Conservation (phyloP, 2,329 filamentous ascomycete genomes). For the Hypocrella siamensis region DNA sequence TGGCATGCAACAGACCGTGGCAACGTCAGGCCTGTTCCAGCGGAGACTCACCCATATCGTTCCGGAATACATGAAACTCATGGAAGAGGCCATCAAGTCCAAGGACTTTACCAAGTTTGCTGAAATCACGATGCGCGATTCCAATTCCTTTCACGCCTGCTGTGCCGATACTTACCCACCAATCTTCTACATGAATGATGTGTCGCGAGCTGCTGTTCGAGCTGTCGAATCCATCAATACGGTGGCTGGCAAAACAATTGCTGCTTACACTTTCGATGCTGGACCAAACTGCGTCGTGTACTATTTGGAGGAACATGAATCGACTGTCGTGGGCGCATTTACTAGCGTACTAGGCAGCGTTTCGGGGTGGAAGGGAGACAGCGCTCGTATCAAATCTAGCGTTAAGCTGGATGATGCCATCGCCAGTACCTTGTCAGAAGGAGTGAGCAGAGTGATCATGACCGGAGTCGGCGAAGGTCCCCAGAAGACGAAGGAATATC, state of each 20-base stretch:
- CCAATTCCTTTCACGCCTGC: constrained; percentile 90
- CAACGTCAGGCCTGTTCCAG: constrained; percentile 76
- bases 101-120: constrained; percentile 79
- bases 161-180: constrained; percentile 93
- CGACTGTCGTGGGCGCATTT: constrained; percentile 62
- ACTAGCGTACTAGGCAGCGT: constrained; percentile 47
- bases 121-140: constrained; percentile 87
- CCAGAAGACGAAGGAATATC: constrained; percentile 58
- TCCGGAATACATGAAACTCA: constrained; percentile 64
- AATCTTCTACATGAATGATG: constrained; percentile 98
- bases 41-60: constrained; percentile 63
- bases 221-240: constrained; percentile 82
- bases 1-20: constrained; percentile 95
- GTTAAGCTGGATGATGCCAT: constrained; percentile 50
- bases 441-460: constrained; percentile 78
- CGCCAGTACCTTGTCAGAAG: constrained; percentile 53
- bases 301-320: constrained; percentile 68
- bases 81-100: constrained; percentile 66
- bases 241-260: constrained; percentile 61
- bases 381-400: constrained; percentile 33
- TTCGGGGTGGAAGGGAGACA: constrained; percentile 55
- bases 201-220: constrained; percentile 71
- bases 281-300: constrained; percentile 96
- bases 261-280: constrained; percentile 94
- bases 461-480: constrained; percentile 88